Evolutionary conservation across 768 basidiomycete species (phyloP), one percentile per base, ranked within the genome.

Genomic region (Gymnopilus junonius): DNA sequence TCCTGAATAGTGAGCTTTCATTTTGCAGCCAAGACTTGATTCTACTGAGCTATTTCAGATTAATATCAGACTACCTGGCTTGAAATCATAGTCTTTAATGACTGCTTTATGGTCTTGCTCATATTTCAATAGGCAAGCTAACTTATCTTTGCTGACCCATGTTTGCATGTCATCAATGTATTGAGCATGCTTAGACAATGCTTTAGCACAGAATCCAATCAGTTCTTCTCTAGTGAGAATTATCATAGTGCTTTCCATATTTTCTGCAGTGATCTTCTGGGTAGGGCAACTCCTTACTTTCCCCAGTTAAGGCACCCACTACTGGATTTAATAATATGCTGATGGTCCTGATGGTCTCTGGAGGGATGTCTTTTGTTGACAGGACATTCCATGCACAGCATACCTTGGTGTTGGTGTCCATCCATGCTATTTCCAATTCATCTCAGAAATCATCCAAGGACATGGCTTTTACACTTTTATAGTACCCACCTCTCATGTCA

Each of bases 1-100:
- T 17, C 80, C 80, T n/a, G 76, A 55, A 61, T 80, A 82, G 1
- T 73, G 48, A 1, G 72, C 67, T 21, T 70, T 69, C 20, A 70
- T 71, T 54, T 78, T 80, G 1, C 61, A 27, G 27, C 70, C 69
- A 14, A 61, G 59, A 0, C 71, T 62, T 8, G 61, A 69, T 45
- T 79, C 76, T 5, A 75, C 64, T 1, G 27, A 15, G 10, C 74
- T 75, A 55, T 82, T 80, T 2, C 73, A 55, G 0, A 78, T 68
- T 0, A 81, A 55, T 0, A 82, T 73, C 0, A 83, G 64, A 2
- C 71, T 71, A n/a, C 79, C 78, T 0, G 58, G 58, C 20, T 65
- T 27, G 57, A 77, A 81, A 20, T 69, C 40, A 50, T 61, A 75
- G 27, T 64, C 59, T 34, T 51, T 32, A 25, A 64, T 59, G 1